Evolutionary conservation across 208 protist species (phyloP).

Genomic region (Leishmania major): DNA sequence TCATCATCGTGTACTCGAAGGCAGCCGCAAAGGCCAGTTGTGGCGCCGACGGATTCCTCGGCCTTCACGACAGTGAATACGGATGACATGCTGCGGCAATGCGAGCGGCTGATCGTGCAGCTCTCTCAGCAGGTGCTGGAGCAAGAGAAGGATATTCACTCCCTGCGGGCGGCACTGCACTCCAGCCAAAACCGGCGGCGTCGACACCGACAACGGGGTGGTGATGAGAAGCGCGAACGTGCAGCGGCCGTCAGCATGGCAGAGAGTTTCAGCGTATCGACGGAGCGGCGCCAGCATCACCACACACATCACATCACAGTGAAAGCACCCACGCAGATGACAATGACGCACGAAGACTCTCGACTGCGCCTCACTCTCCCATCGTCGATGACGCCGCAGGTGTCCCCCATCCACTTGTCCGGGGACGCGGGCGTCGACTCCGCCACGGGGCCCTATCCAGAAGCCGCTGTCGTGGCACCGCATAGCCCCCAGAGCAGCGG

Average conservation of each 20-base stretch:
- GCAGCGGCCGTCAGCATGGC: background rate
- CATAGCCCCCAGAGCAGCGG: background rate
- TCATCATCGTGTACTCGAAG: background rate
- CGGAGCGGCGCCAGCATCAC: background rate
- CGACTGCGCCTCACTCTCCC: background rate
- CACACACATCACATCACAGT: background rate
- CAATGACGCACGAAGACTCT: background rate
- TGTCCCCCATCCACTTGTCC: slow-evolving; percentile 13
- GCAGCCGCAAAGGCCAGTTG: background rate
- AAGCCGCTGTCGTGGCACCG: background rate
- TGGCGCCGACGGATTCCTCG: background rate
- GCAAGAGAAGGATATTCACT: slow-evolving; percentile 61
- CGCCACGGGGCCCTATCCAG: background rate
- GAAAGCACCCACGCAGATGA: background rate
- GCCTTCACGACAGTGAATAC: slow-evolving; percentile 8
- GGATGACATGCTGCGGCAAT: slow-evolving; percentile 31
- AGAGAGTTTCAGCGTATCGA: background rate
- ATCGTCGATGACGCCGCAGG: slow-evolving; percentile 1
- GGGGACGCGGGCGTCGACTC: background rate
- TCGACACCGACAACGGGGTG: background rate
- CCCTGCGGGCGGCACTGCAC: slow-evolving; percentile 24
- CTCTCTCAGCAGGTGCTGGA: slow-evolving; percentile 52
- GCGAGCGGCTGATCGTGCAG: slow-evolving; percentile 46
- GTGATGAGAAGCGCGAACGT: background rate
- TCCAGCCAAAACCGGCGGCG: background rate